Base-by-base conservation (phyloP, 164 flowering plant species). In the Cinnamomum micranthum region DNA sequence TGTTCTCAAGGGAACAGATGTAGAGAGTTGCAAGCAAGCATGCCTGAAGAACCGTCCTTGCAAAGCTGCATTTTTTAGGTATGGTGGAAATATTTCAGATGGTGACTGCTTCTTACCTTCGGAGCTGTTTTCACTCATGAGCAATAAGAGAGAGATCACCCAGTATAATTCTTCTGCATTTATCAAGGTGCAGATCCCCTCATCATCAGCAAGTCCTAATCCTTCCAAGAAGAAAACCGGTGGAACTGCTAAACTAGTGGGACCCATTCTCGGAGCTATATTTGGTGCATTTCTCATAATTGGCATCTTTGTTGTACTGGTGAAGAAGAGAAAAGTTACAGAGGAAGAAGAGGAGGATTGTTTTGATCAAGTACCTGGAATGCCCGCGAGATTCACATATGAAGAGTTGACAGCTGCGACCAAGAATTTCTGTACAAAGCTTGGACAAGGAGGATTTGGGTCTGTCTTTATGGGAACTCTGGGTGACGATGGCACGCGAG, bases 381-480 rank as follows among this genome's bases (percentile, higher is more conserved):
- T 64, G 2, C 67, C 67, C 67, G 13, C 25, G 67, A 22, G 25
- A 14, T 64, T 64, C 67, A 20, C 24, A 11, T 64, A 64, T 24
- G 67, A 64, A 22, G 67, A 64, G 22, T 23, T 64, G 27, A 10
- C 31, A 23, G 25, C n/a, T n/a, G 25, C 23, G 14, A 64, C 67
- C 2, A 7, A 64, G 24, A 25, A 64, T 24, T 64, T 64, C 27
- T 41, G 47, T 41, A 41, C 9, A 41, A 41, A 41, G 10, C 47
- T 41, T 41, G 47, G 47, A 41, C 47, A 41, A 1, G 47, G 47
- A 41, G 47, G 47, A 41, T 41, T 41, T 41, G 47, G 47, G 4
- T 41, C 47, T 28, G 80, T 79, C 28, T 82, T 72, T 68, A 68
- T 75, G 68, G 85, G 82, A 11, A 17, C 27, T 6, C 65, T 80